These are phyloP conservation scores for Solanum sitiens DNA, from an alignment of 257 asterid genomes.

Conservation along the genomic window DNA sequence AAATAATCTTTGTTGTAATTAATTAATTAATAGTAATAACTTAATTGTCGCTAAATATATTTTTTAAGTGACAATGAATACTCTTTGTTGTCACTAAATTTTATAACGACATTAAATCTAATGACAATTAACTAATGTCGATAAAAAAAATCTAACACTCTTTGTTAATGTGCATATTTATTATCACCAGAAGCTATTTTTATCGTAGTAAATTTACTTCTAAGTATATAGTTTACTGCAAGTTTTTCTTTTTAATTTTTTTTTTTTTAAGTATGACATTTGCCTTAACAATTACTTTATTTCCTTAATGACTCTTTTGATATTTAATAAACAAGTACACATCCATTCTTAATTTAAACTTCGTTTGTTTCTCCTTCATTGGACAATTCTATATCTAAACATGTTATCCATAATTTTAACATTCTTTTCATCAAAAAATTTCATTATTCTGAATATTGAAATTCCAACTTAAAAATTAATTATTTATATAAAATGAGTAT, in stretches of 20 bases:
- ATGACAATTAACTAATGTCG: no score
- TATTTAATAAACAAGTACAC: neutral
- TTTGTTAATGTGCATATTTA: no score
- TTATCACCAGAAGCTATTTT: no score
- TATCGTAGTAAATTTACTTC: no score
- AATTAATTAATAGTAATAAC: no score
- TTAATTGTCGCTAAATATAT: no score
- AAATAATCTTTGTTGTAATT: neutral
- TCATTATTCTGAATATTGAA: rapidly evolving
- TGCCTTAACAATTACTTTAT: no score
- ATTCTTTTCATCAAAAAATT: neutral
- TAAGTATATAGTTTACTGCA: no score
- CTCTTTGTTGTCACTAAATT: neutral
- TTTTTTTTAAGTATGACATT: no score
- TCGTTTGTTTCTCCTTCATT: neutral
- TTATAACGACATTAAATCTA: no score
- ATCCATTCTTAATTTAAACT: neutral
- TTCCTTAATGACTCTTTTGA: neutral
- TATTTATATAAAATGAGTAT: neutral
- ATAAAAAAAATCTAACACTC: no score
- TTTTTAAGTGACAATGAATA: neutral
- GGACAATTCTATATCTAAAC: neutral
- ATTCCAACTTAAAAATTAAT: neutral
- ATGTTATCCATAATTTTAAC: neutral
- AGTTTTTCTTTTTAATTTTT: no score